Base-by-base conservation (phyloP, 2,329 filamentous ascomycete species). In the Colletotrichum sojae region DNA sequence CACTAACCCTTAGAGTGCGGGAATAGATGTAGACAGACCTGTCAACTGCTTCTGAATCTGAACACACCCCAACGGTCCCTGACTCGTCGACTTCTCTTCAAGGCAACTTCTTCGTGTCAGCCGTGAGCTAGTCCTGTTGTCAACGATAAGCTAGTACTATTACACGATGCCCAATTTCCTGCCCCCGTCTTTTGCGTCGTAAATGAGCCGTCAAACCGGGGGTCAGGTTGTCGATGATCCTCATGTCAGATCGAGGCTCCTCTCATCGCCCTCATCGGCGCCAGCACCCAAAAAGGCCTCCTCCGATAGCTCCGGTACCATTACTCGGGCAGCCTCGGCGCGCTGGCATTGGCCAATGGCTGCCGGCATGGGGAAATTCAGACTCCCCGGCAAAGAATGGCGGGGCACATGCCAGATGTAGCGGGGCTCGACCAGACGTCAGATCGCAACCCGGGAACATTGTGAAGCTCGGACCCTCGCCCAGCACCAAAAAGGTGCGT, bases 321-420 rank as follows among this genome's bases (percentile, higher is more conserved):
- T 65, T 59, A 56, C 66, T 48, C 40, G 40, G 60, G n/a, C 61
- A 43, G 61, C 27, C 39, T 60, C 31, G 66, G 59, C 49, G 59
- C 18, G 31, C 36, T 51, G 48, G 61, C 36, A 69, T 69, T 69
- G 67, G 45, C 56, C 67, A 69, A 69, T 69, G 56, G 56, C 15
- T 56, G 39, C 15, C 46, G 31, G 52, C 16, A 48, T 63, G 27
- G 62, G 40, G 45, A 53, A 46, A 5, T 56, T 56, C 66, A 22
- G 27, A 55, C 31, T 31, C 46, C 55, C 63, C 51, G 45, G 51
- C 55, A 67, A 22, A 49, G 9, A 40, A 53, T 56, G 51, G 62
- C 63, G 67, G 63, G 67, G 67, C 67, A 59, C 49, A 65, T 69
- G 66, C 55, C 51, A 69, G 51, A 52, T 67, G 20, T 53, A 49